These are phyloP conservation scores for Grammothele lineata DNA, from an alignment of 768 basidiomycete species.

Conservation along the genomic window DNA sequence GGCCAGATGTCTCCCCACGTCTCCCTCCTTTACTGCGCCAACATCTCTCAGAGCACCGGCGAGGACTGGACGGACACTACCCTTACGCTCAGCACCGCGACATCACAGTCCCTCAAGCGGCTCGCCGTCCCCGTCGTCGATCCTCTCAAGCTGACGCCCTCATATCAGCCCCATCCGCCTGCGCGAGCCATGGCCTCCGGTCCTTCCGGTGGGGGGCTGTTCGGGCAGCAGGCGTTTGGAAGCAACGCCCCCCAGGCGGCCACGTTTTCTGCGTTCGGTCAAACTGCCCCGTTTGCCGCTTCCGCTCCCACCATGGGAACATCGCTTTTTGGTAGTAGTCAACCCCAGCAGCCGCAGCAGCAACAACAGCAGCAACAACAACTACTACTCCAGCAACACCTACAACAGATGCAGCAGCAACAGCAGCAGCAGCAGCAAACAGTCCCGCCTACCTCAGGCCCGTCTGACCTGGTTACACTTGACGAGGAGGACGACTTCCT, in stretches of 20 bases:
- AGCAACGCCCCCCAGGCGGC: background rate
- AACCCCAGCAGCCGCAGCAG: background rate
- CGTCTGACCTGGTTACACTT: background rate
- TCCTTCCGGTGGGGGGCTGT: too few relatives aligned
- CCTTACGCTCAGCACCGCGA: conserved; percentile 50
- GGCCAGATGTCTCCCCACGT: conserved; percentile 42
- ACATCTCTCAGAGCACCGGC: conserved; percentile 50
- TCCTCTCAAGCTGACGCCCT: background rate
- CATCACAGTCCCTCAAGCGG: conserved; percentile 30
- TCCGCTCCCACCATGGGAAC: too few relatives aligned
- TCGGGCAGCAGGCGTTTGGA: too few relatives aligned
- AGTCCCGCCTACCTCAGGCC: background rate
- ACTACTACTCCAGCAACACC: background rate
- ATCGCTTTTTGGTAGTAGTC: too few relatives aligned
- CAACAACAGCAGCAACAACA: background rate
- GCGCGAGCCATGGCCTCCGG: background rate
- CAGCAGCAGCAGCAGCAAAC: background rate
- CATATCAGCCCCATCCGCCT: background rate
- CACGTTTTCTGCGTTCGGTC: background rate
- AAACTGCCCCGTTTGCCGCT: too few relatives aligned
- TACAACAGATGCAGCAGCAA: background rate
- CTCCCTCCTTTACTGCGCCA: conserved; percentile 51
- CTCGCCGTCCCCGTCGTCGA: conserved; percentile 15
- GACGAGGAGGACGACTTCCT: background rate
- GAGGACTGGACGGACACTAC: conserved; percentile 54